These are phyloP conservation scores for Ilyonectria mors-panacis DNA, from an alignment of 2,329 filamentous ascomycete genomes.

Conservation along the genomic window DNA sequence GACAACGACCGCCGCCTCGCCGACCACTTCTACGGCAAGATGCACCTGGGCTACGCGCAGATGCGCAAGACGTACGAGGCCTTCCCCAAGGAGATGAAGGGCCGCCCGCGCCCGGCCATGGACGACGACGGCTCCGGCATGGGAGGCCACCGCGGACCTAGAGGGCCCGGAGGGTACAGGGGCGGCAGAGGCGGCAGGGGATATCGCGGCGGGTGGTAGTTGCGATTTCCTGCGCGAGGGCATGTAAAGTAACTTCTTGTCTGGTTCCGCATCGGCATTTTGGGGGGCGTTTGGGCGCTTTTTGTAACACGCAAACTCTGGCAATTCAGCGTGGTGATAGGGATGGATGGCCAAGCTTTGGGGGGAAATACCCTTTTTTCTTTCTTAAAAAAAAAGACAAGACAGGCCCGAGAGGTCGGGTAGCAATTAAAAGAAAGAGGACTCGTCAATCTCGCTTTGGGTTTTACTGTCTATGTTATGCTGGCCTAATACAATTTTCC, in stretches of 20 bases:
- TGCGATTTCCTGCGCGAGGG: neutral
- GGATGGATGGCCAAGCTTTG: conserved; percentile 14
- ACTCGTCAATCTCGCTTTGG: conserved; percentile 43
- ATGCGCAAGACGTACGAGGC: conserved; percentile 95
- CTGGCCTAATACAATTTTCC: conserved; percentile 42
- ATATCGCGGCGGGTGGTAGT: conserved; percentile 65
- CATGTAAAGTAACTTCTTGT: conserved; percentile 4
- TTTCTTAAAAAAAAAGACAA: conserved; percentile 30
- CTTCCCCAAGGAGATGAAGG: conserved; percentile 90
- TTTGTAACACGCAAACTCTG: conserved; percentile 31
- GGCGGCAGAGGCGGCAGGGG: conserved; percentile 66
- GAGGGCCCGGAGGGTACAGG: conserved; percentile 69
- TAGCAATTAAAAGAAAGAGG: conserved; percentile 13
- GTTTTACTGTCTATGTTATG: conserved; percentile 42
- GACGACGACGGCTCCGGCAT: conserved; percentile 63
- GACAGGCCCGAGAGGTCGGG: conserved; percentile 21
- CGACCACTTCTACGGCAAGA: conserved; percentile 99
- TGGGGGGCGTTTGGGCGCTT: conserved; percentile 42
- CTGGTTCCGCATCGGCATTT: conserved; percentile 18
- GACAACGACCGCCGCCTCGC: conserved; percentile 95
- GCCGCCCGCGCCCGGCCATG: conserved; percentile 73
- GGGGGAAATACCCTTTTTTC: conserved; percentile 47
- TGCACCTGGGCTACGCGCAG: conserved; percentile 97
- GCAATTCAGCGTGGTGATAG: conserved; percentile 28
- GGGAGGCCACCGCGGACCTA: conserved; percentile 66